A percentile compares a stretch with the other conserved stretches of the same genome.
Conservation (phyloP, 2,329 filamentous ascomycete species). For the Harringtonia lauricola region DNA sequence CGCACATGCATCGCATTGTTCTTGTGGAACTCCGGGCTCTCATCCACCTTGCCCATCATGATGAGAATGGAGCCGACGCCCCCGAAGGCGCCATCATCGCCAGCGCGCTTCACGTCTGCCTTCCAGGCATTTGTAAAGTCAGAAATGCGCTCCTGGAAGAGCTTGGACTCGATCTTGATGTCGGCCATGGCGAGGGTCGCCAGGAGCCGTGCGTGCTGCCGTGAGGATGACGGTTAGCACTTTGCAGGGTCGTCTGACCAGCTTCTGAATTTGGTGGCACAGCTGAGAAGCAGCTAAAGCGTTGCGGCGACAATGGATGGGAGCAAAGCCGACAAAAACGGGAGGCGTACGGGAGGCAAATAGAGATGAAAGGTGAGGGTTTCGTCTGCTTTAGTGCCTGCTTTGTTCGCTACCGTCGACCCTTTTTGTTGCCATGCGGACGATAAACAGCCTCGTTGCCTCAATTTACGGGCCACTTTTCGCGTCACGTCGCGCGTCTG, state of each 20-base stretch:
- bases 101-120: conserved; percentile 72
- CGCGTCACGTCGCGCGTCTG: conserved; percentile 14
- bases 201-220: neutral
- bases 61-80: conserved; percentile 80
- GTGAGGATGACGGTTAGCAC: too few relatives aligned
- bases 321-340: too few relatives aligned
- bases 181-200: conserved; percentile 48
- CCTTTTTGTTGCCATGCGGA: too few relatives aligned
- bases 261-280: too few relatives aligned
- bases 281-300: too few relatives aligned
- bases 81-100: conserved; percentile 76
- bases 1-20: conserved; percentile 88
- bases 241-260: neutral
- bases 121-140: conserved; percentile 90
- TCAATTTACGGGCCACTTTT: conserved; percentile 7
- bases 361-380: too few relatives aligned
- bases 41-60: conserved; percentile 91
- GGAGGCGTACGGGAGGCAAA: too few relatives aligned
- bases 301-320: too few relatives aligned
- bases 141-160: conserved; percentile 87
- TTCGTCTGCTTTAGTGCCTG: too few relatives aligned
- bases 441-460: too few relatives aligned
- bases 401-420: too few relatives aligned
- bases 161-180: conserved; percentile 89
- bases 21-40: conserved; percentile 80